Percentiles rank a stretch among this genome's conserved stretches.
These are phyloP conservation scores for Pseudogymnoascus sp. DNA, from an alignment of 2,329 filamentous ascomycete genomes.

Conservation along the genomic window DNA sequence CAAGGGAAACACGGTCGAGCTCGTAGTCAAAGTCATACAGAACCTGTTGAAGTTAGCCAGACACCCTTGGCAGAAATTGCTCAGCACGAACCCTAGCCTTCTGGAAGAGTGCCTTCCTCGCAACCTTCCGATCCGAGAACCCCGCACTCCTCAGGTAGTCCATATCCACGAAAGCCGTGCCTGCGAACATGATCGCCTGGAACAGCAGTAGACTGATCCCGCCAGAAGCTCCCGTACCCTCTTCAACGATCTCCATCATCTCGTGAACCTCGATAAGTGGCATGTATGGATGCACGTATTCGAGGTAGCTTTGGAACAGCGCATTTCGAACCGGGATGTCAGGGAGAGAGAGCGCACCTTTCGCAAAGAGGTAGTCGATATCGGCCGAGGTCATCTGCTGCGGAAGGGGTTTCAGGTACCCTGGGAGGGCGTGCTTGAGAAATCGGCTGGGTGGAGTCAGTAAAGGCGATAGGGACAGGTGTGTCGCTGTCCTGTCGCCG, in stretches of 20 bases:
- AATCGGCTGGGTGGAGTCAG: too few relatives aligned
- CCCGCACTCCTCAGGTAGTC: constrained; percentile 66
- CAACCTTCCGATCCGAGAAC: constrained; percentile 65
- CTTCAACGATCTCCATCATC: neutral
- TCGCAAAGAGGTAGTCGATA: constrained; percentile 71
- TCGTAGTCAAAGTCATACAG: constrained; percentile 83
- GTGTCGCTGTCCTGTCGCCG: too few relatives aligned
- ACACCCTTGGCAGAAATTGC: too few relatives aligned
- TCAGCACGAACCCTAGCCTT: constrained; percentile 32
- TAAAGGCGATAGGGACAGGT: too few relatives aligned
- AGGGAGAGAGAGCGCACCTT: constrained; percentile 56
- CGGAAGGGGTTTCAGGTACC: constrained; percentile 73
- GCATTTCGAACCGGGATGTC: too few relatives aligned
- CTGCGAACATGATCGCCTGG: constrained; percentile 87
- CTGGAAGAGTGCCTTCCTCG: constrained; percentile 76
- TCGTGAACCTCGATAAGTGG: constrained; percentile 63
- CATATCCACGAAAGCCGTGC: constrained; percentile 74
- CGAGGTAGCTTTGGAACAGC: constrained; percentile 24
- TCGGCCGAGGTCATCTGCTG: constrained; percentile 71
- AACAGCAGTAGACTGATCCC: constrained; percentile 76
- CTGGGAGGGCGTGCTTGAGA: constrained; percentile 36
- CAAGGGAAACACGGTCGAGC: constrained; percentile 72
- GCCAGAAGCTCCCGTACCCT: constrained; percentile 28
- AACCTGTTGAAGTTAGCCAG: too few relatives aligned
- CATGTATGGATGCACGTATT: constrained; percentile 93